Evolutionary conservation across 805 yeast genomes (phyloP), one percentile per base, ranked within the genome.

Genomic region (Clavispora santaluciae): DNA sequence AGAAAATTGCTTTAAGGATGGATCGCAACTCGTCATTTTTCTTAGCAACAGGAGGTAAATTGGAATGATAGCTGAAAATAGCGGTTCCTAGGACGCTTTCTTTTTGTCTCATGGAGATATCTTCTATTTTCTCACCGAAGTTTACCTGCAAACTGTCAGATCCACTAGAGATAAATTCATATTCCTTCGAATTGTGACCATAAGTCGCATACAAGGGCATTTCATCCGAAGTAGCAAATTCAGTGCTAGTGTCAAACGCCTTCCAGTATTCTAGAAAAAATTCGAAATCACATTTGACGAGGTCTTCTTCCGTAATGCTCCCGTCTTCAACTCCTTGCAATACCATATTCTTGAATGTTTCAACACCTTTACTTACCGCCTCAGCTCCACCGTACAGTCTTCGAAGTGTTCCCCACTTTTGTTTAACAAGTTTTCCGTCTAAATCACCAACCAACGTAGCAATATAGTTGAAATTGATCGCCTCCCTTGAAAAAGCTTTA

Each of bases 341-440:
- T 18, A 89, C 72, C 16, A 86, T 70, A 16, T 68, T 69, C 51
- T 86, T 91, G 82, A 93, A 90, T 10, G 73, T 73, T 33, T 72
- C 75, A 33, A 84, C 66, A 0, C 81, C 84, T 38, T 73, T 69
- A 12, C 63, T 60, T 0, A 93, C 93, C 28, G 82, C 76, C 7
- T 52, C 53, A 3, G 59, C 46, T 7, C 75, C 73, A 45, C 75
- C 70, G 50, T 68, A 53, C 55, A 56, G 64, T 30, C 77, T 75
- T 33, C 86, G 71, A 7, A 85, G 70, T 15, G 76, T 68, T 1
- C 83, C 78, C 96, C 96, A 90, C 44, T 76, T 80, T 38, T 77
- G 75, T 46, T 72, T 73, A 21, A 83, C 61, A 9, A 70, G 64
- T 7, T 70, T 75, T 1, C 74, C 63, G 21, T 55, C 60, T 24